Base-by-base conservation (phyloP, 345 rosid species). In the Brassica rapa region DNA sequence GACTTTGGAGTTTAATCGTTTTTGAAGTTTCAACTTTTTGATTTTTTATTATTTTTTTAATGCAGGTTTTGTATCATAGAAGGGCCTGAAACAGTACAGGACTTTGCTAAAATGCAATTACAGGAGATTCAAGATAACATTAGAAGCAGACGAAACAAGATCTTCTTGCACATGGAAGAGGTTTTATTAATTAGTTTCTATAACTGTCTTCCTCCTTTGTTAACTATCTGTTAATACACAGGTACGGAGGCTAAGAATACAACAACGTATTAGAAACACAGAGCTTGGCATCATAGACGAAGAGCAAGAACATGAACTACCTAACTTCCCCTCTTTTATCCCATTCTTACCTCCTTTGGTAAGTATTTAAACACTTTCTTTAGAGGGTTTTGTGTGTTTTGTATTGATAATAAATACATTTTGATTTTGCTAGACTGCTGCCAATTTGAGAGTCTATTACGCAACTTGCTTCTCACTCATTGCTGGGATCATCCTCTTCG, bases 131-230 rank as follows among this genome's bases (percentile, higher is more conserved):
- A 89, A 70, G 98, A 94, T 72, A 94, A 94, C 74, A 89, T 94
- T 83, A 81, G 93, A 55, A 94, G 97, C 84, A 86, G 98, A 14
- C 84, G 98, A 7, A 94, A 94, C 85, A 94, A 94, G 80, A 94
- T 94, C 80, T 92, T 94, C 84, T 84, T 92, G 84, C 98, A 88
- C 74, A 94, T 94, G 98, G 98, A 94, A 80, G 98, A 94, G 93
- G 98, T 77, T 62, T 11, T 32, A 32, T 32, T 32, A 32, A 1
- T 23, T 16, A 51, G 63, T 60, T 73, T 74, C 63, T 73, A 7
- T 16, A 71, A 75, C 49, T 64, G 63, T 57, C 62, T 57, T 57
- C 46, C 69, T 41, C n/a, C 49, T 41, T 60, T 21, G 51, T 5
- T 71, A 7, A 14, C 61, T 11, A 11, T 24, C 23, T 62, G 25